These are phyloP conservation scores for Anastatica hierochuntica DNA, from an alignment of 345 rosid genomes.

Conservation along the genomic window DNA sequence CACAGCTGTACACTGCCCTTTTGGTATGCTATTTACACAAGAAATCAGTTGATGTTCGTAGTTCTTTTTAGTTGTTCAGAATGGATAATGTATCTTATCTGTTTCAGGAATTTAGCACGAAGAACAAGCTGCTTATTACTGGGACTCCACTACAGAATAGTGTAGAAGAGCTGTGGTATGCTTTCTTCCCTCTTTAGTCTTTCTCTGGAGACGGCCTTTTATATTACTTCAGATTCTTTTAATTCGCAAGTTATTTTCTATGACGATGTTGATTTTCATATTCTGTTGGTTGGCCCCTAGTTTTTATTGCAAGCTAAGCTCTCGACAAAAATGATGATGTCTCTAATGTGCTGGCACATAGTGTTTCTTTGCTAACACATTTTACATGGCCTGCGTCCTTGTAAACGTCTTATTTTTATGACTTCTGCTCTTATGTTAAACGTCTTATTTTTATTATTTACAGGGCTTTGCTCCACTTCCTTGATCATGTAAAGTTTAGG, in stretches of 20 bases:
- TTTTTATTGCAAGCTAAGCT: conserved; percentile 1
- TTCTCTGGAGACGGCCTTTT: neutral
- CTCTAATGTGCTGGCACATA: neutral
- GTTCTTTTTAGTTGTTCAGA: conserved; percentile 11
- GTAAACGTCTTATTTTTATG: neutral
- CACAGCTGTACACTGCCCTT: conserved; percentile 91
- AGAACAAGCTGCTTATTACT: conserved; percentile 92
- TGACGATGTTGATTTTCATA: conserved; percentile 1
- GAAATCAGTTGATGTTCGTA: conserved; percentile 1
- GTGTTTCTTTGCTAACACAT: neutral
- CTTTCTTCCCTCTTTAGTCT: conserved; percentile 10
- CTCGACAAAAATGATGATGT: neutral
- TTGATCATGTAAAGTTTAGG: conserved; percentile 82
- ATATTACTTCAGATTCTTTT: neutral
- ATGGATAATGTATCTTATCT: conserved; percentile 5
- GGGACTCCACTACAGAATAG: conserved; percentile 99
- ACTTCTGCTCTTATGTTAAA: conserved; percentile 1
- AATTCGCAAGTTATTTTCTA: neutral
- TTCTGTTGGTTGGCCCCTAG: neutral
- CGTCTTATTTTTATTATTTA: neutral
- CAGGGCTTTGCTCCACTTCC: conserved; percentile 99
- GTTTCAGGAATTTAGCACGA: conserved; percentile 89
- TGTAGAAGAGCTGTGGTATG: conserved; percentile 97
- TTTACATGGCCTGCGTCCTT: neutral
- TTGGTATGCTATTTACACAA: conserved; percentile 37